Evolutionary conservation across 768 basidiomycete genomes (phyloP), one percentile per base, ranked within the genome.

Genomic region (Agrocybe pediades): DNA sequence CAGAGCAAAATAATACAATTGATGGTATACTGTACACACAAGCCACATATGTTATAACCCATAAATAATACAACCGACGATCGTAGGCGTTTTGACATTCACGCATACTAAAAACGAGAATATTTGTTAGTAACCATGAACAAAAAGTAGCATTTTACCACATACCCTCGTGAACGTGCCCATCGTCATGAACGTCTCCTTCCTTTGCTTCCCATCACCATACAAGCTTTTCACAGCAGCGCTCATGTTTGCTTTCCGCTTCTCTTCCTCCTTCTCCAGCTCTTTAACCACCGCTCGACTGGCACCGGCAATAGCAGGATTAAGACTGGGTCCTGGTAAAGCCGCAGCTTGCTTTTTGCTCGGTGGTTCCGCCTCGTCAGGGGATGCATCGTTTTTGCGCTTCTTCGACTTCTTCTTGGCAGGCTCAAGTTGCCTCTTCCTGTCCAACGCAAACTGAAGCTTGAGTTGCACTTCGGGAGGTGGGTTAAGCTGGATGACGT

Each of bases 181-280:
- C 81, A 87, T 90, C 1, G 93, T 95, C 81, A 92, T 92, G 62
- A 94, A 95, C 6, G 91, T 94, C 72, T 90, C 89, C 65, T 93
- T 92, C 65, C 74, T 78, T 57, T 75, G 74, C 46, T 78, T 71
- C 15, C 83, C 80, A 53, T 84, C 83, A 39, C 71, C 79, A 66
- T 95, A 97, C 60, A 97, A 65, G 29, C 86, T 87, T 73, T 88
- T 90, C 29, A 97, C 85, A 15, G 92, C 92, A 9, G 85, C 88
- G 61, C 85, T 94, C 93, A 95, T 95, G 5, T 71, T 78, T 1
- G 85, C 85, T 69, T 85, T 92, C 58, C 94, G 78, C 74, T 90
- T 93, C 19, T 80, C 84, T 69, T 95, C 94, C 64, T 94, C 92
- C 66, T 76, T 78, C 1, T 87, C 90, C 16, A 96, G 76, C 54